A percentile compares a stretch with the other conserved stretches of the same genome.
Conservation (phyloP, 805 yeast genomes). For the Starmerella bacillaris region DNA sequence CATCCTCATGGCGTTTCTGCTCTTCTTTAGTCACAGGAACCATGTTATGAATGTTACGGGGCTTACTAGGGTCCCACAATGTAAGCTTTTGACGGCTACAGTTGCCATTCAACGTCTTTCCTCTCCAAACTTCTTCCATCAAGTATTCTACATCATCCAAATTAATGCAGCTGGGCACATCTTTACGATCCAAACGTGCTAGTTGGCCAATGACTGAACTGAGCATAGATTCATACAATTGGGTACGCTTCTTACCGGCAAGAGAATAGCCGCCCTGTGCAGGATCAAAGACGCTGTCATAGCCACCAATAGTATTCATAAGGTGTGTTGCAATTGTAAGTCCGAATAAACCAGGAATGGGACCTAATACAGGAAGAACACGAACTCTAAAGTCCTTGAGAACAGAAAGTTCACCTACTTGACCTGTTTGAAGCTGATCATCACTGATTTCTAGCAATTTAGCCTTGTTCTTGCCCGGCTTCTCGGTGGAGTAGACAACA, state of each 20-base stretch:
- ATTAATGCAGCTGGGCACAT: conserved; percentile 49
- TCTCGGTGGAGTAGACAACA: conserved; percentile 82
- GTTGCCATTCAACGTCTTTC: conserved; percentile 75
- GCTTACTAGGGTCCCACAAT: conserved; percentile 60
- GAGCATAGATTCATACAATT: conserved; percentile 65
- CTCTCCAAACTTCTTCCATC: conserved; percentile 81
- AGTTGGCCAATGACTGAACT: conserved; percentile 79
- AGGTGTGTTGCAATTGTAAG: conserved; percentile 73
- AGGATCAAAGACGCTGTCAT: conserved; percentile 34
- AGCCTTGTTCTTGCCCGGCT: conserved; percentile 92
- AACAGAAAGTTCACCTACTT: conserved; percentile 74
- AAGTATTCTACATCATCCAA: conserved; percentile 62
- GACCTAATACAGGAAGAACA: conserved; percentile 86
- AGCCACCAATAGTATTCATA: conserved; percentile 63
- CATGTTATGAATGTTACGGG: conserved; percentile 54
- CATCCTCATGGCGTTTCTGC: conserved; percentile 58
- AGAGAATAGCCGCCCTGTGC: conserved; percentile 48
- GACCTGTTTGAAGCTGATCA: conserved; percentile 60
- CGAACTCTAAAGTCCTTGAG: conserved; percentile 81
- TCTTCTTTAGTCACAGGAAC: conserved; percentile 82
- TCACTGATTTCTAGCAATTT: conserved; percentile 69
- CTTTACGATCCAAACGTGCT: conserved; percentile 47
- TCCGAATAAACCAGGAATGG: conserved; percentile 95
- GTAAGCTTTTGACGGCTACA: conserved; percentile 66
- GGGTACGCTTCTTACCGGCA: conserved; percentile 75